Evolutionary conservation across 306 rosid genomes (phyloP), one percentile per base, ranked within the genome.

Genomic region (Phaseolus lunatus): DNA sequence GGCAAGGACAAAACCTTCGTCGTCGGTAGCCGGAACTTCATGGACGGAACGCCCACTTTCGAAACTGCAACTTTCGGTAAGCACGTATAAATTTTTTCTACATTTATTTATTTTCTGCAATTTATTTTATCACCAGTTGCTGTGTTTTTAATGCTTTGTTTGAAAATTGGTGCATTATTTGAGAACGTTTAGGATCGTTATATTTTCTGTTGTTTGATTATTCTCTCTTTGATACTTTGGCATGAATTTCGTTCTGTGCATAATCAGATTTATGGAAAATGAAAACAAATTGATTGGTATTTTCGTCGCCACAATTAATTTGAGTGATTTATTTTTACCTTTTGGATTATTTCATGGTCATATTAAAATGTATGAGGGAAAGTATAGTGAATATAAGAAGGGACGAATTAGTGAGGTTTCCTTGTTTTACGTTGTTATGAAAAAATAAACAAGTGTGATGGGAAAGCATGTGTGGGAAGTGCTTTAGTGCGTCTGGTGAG

Each of bases 51-150:
- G 3, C 90, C 89, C 0, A 95, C 98, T 33, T 95, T 87, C 83
- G 49, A 78, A 45, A 90, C 96, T 0, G 96, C 98, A 71, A 90
- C 98, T 49, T 89, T 95, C 65, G 98, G 98, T 95, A 94, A 74
- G 0, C 4, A 2, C 0, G 2, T n/a, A 12, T 70, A 20, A 29
- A n/a, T 37, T 67, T 35, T 62, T 68, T 43, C 5, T 10, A 14
- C 7, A 15, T 24, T 35, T 37, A 13, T 44, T 27, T 10, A 48
- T 33, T 66, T 53, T 10, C 20, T 70, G 59, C 58, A 47, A n/a
- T 20, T 53, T 8, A 13, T 3, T 19, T 54, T 72, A 37, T 56
- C 18, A 15, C 10, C 27, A 0, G 3, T 15, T 41, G 12, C 20
- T 2, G 2, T 54, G 43, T 19, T 33, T 59, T 43, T 4, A 41